Base-by-base conservation (phyloP, 2,329 filamentous ascomycete genomes). In the Chaetoscypha palmicola region DNA sequence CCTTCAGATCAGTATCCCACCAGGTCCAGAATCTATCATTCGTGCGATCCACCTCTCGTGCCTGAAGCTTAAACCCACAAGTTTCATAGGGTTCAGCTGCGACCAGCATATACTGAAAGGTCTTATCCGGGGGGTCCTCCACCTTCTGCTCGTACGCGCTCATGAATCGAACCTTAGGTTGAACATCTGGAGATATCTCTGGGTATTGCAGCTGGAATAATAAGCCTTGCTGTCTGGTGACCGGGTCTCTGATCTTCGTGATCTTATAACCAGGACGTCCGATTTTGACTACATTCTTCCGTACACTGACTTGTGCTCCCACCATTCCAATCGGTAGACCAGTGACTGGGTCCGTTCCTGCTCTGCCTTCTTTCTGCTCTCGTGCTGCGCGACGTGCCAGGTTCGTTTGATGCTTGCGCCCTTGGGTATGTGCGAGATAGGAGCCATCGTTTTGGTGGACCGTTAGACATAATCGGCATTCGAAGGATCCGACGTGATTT, bases 381-480 rank as follows among this genome's bases (percentile, higher is more conserved):
- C 90, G 83, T n/a, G 92, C 92, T 5, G 91, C 92, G 60, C 92
- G 87, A 8, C 92, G 83, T 21, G 92, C 92, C 41, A 98, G 81
- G 68, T 98, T 98, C 48, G 92, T 97, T 71, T 98, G 92, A 69
- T 98, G 92, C 71, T 98, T 98, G 64, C 92, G 88, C 46, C 92
- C 92, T 68, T 98, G 92, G 3, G 92, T 98, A 69, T 98, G 92
- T 1, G 92, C 92, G 55, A 98, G 88, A 68, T 98, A 98, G 37
- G 90, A 96, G 51, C 92, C 92, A 70, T 98, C 92, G 66, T 98
- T 98, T 62, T 98, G 92, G 74, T 98, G 92, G 3, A 97, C 91
- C 0, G 92, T 98, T 20, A 98, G 73, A 62, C 92, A 98, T 31
- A 98, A 83, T 22, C 92, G 86, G 66, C 92, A 98, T 68, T 98